Evolutionary conservation across 176 grass and related monocot genomes (phyloP).

Genomic region (Aegilops tauschii): DNA sequence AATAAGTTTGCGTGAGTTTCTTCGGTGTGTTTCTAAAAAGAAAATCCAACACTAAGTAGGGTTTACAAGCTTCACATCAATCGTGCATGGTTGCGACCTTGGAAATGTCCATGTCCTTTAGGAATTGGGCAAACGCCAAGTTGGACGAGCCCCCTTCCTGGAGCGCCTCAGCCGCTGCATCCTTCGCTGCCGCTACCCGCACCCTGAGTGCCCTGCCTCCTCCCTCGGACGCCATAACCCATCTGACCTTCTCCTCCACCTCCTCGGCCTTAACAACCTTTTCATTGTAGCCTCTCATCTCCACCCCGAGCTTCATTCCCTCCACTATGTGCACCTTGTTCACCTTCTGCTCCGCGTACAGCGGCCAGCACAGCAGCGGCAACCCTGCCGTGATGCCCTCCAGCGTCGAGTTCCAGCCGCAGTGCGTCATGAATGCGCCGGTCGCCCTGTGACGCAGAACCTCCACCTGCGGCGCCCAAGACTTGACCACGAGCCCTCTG

Average conservation of each 20-base stretch:
- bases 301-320: slow-evolving; percentile 35
- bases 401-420: slow-evolving; percentile 45
- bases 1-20: no score
- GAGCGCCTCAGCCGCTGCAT: background rate
- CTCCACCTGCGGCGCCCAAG: slow-evolving; percentile 57
- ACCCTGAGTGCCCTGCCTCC: background rate
- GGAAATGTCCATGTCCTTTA: background rate
- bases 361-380: slow-evolving; percentile 47
- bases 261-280: slow-evolving; percentile 32
- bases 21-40: no score
- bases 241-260: slow-evolving; percentile 42
- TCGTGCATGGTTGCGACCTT: background rate
- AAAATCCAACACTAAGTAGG: no score
- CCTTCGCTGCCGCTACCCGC: background rate
- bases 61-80: background rate
- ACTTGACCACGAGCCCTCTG: slow-evolving; percentile 33
- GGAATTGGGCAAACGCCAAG: slow-evolving; percentile 16
- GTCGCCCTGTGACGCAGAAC: slow-evolving; percentile 42
- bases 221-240: slow-evolving; percentile 35
- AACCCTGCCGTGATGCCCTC: slow-evolving; percentile 41
- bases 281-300: slow-evolving; percentile 31
- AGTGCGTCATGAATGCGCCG: slow-evolving; percentile 28
- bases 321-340: slow-evolving; percentile 65
- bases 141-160: slow-evolving; percentile 28
- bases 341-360: slow-evolving; percentile 50